phyloP scores from a whole-genome alignment of 169 alveolate genomes.

The Perkinsus marinus region DNA sequence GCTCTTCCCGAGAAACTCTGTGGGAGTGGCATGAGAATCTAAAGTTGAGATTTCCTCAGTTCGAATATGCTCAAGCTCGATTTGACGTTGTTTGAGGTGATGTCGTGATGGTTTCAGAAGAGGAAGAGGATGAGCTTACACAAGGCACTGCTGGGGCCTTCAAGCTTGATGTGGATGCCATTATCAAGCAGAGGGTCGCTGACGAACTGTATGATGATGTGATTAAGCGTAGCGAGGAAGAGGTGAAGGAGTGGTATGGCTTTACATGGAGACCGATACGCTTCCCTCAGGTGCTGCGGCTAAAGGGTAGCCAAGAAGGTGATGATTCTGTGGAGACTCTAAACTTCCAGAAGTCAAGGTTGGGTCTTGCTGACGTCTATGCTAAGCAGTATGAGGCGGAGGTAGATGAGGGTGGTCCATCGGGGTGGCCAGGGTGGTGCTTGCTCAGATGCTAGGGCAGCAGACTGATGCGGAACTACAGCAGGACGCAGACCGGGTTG shows the following conservation, averaged over 20 bases:
- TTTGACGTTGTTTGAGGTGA: too few relatives aligned
- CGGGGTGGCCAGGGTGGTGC: neutral
- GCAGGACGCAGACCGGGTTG: neutral
- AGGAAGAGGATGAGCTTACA: neutral
- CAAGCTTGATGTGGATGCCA: neutral
- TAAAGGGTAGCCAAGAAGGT: neutral
- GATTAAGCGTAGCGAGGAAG: neutral
- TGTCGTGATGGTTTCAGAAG: too few relatives aligned
- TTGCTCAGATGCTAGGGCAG: neutral
- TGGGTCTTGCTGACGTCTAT: slow-evolving; percentile 16
- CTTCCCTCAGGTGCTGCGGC: neutral
- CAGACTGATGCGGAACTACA: neutral
- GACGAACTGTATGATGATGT: neutral
- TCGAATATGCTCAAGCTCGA: too few relatives aligned
- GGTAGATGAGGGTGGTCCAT: neutral
- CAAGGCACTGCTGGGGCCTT: neutral
- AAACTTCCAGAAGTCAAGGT: slow-evolving; percentile 2
- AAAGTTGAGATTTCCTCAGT: too few relatives aligned
- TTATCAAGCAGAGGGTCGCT: neutral
- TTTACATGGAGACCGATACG: too few relatives aligned
- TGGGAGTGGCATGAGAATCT: too few relatives aligned
- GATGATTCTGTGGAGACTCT: slow-evolving; percentile 2
- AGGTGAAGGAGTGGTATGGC: too few relatives aligned
- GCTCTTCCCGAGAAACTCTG: too few relatives aligned
- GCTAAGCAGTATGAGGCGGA: slow-evolving; percentile 2